Conservation (phyloP, 2,329 filamentous ascomycete genomes). For the Alternaria arbusti region DNA sequence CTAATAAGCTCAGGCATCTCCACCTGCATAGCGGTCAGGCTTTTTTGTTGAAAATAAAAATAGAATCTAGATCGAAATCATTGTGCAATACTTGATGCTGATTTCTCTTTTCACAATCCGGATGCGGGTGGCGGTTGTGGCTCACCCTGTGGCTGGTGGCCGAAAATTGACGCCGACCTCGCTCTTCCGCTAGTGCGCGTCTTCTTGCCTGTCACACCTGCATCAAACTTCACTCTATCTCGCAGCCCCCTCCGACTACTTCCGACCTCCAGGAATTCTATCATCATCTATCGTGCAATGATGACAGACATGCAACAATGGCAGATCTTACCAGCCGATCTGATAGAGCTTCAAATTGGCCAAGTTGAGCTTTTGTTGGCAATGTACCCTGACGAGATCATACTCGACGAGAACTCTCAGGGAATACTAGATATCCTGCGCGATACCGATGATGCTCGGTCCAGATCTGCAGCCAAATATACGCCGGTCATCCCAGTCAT, state of each 20-base stretch:
- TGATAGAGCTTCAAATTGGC: constrained; percentile 37
- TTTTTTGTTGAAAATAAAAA: not conserved
- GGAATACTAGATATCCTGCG: constrained; percentile 20
- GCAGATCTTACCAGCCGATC: constrained; percentile 26
- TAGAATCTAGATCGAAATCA: not conserved
- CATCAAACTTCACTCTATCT: not conserved
- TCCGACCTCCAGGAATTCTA: not conserved
- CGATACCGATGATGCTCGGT: not conserved
- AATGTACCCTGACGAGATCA: constrained; percentile 36
- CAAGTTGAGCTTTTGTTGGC: constrained; percentile 37
- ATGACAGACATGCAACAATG: constrained; percentile 11
- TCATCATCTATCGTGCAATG: not conserved
- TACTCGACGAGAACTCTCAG: constrained; percentile 14
- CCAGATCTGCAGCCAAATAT: not conserved
- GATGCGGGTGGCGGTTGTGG: not conserved
- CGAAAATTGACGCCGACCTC: constrained; percentile 12
- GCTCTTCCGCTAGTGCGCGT: not conserved
- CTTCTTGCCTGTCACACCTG: not conserved
- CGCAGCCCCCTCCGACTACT: not conserved
- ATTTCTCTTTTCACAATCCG: not conserved
- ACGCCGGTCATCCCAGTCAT: constrained; percentile 18
- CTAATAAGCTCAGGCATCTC: constrained; percentile 1
- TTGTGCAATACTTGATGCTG: not conserved
- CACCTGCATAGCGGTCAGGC: not conserved
- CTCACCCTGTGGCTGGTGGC: constrained; percentile 7